Evolutionary conservation across 2,329 filamentous ascomycete species (phyloP).

Genomic region (Aspergillus hortae): DNA sequence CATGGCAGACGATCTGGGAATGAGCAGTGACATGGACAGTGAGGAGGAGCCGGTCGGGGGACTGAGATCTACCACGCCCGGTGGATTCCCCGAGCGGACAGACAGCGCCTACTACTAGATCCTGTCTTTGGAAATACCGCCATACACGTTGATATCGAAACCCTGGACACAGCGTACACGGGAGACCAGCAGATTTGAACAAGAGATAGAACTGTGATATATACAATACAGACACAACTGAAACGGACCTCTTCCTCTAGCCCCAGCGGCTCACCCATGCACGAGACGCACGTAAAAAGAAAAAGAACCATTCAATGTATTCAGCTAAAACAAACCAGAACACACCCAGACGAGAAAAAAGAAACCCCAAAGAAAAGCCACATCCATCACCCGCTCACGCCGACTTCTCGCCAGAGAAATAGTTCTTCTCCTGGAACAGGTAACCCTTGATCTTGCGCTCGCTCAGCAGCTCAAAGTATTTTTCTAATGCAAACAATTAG

Average conservation of each 20-base stretch:
- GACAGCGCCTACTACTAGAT: conserved; percentile 33
- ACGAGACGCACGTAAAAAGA: background rate
- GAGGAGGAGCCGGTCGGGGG: conserved; percentile 31
- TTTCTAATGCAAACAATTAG: conserved; percentile 43
- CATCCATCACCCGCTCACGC: conserved; percentile 10
- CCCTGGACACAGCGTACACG: background rate
- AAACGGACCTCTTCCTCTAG: background rate
- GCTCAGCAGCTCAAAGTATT: conserved; percentile 62
- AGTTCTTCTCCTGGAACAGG: conserved; percentile 63
- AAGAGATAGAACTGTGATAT: background rate
- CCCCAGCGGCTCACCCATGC: background rate
- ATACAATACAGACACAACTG: background rate
- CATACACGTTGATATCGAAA: background rate
- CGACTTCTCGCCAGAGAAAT: conserved; percentile 38
- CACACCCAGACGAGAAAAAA: conserved; percentile 1
- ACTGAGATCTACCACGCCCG: conserved; percentile 24
- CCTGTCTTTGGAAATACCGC: background rate
- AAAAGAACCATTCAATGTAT: background rate
- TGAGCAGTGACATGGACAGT: conserved; percentile 41
- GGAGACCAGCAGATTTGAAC: background rate
- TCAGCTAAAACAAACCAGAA: background rate
- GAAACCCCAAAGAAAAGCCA: conserved; percentile 6
- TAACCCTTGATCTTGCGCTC: conserved; percentile 63
- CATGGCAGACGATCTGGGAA: conserved; percentile 43
- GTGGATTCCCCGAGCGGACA: conserved; percentile 33